These are phyloP conservation scores for Centrapalus pauciflorus DNA, from an alignment of 129 eudicot genomes.

Conservation along the genomic window DNA sequence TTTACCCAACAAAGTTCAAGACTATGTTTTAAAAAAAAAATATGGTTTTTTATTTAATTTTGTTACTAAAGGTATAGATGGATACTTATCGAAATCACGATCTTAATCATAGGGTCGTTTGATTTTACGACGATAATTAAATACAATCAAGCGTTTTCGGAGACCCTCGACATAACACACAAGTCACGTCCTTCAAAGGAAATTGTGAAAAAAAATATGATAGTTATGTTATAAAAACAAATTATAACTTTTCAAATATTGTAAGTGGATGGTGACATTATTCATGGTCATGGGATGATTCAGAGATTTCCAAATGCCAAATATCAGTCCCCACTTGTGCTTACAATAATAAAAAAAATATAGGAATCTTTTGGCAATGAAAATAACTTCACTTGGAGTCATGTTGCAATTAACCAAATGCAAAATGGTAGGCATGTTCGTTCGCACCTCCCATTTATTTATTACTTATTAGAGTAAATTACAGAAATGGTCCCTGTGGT, in stretches of 20 bases:
- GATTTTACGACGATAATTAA: too few relatives aligned
- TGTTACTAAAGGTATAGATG: too few relatives aligned
- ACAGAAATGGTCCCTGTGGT: too few relatives aligned
- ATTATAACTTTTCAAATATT: not conserved
- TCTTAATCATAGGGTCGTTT: too few relatives aligned
- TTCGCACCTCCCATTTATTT: not conserved
- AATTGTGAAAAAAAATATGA: too few relatives aligned
- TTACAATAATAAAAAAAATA: conserved; percentile 10
- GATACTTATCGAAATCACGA: too few relatives aligned
- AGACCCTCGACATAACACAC: too few relatives aligned
- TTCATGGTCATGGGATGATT: conserved; percentile 17
- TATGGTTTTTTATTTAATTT: too few relatives aligned
- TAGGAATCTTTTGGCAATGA: conserved; percentile 27
- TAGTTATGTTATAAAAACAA: not conserved
- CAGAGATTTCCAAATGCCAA: conserved; percentile 18
- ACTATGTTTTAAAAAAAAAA: too few relatives aligned
- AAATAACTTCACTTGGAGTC: conserved; percentile 29
- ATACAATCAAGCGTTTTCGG: too few relatives aligned
- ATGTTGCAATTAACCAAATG: conserved; percentile 1
- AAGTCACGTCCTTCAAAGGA: too few relatives aligned
- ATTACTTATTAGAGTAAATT: conserved; percentile 4
- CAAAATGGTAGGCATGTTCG: conserved; percentile 20
- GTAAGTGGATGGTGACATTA: conserved; percentile 24
- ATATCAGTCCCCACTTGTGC: conserved; percentile 19
- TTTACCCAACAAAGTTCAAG: too few relatives aligned